These are phyloP conservation scores for Colletotrichum sp. DNA, from an alignment of 2,329 filamentous ascomycete species.

Conservation along the genomic window DNA sequence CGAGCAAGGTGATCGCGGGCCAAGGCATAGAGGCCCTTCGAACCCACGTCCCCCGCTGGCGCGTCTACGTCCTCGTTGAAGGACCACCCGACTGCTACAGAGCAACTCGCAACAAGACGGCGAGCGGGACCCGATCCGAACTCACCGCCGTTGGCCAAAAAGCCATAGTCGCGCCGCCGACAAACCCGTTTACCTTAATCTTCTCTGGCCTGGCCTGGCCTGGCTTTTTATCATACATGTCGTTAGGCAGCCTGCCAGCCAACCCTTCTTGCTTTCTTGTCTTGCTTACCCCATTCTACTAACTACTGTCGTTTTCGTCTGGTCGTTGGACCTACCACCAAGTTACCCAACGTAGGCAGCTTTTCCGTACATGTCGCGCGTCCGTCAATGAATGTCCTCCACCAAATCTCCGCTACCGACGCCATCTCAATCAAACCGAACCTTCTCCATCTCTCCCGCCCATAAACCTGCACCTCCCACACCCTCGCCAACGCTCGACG, in stretches of 20 bases:
- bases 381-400: neutral
- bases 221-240: neutral
- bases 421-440: neutral
- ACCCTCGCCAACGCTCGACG: neutral
- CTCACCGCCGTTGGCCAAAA: conserved; percentile 14
- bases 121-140: conserved; percentile 7
- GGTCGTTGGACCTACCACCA: neutral
- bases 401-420: neutral
- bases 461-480: neutral
- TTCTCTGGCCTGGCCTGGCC: neutral
- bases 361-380: neutral
- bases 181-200: neutral
- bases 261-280: neutral
- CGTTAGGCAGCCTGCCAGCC: neutral
- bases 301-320: conserved; percentile 2
- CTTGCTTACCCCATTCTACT: neutral
- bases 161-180: neutral
- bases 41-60: neutral
- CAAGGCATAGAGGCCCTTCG: neutral
- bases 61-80: neutral
- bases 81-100: neutral
- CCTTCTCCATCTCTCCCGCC: neutral
- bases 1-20: neutral
- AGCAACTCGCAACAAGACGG: neutral
- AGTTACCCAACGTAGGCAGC: neutral